These are phyloP conservation scores for Phytophthora pinifolia DNA, from an alignment of 352 stramenopile genomes.

Conservation along the genomic window DNA sequence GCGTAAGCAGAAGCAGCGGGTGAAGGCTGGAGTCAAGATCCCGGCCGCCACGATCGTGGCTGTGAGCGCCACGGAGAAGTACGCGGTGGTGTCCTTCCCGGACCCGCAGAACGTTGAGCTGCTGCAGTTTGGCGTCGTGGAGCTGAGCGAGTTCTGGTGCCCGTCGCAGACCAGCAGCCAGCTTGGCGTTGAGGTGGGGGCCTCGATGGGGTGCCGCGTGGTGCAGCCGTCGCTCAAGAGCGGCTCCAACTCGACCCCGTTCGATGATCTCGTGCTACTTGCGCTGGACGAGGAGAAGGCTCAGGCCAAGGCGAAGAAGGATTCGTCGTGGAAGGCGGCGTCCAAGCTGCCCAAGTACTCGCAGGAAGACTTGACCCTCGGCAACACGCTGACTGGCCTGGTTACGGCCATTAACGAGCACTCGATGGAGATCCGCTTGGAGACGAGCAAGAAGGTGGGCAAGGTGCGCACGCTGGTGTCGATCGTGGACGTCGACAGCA, in stretches of 20 bases:
- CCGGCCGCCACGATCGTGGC: slow-evolving; percentile 47
- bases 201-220: slow-evolving; percentile 42
- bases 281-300: slow-evolving; percentile 54
- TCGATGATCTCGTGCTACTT: slow-evolving; percentile 72
- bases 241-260: slow-evolving; percentile 59
- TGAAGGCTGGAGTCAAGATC: slow-evolving; percentile 48
- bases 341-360: slow-evolving; percentile 76
- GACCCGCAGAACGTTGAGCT: slow-evolving; percentile 38
- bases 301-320: slow-evolving; percentile 38
- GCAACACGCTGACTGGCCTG: slow-evolving; percentile 66
- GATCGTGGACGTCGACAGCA: slow-evolving; percentile 80
- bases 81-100: slow-evolving; percentile 66
- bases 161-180: slow-evolving; percentile 55
- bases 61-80: slow-evolving; percentile 53
- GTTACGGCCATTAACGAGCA: slow-evolving; percentile 80
- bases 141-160: slow-evolving; percentile 78
- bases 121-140: slow-evolving; percentile 57
- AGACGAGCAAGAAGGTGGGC: slow-evolving; percentile 67
- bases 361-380: slow-evolving; percentile 55
- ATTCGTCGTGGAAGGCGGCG: slow-evolving; percentile 28
- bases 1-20: slow-evolving; percentile 68
- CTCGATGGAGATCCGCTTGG: slow-evolving; percentile 83
- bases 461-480: slow-evolving; percentile 80
- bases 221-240: slow-evolving; percentile 42
- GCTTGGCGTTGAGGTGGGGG: slow-evolving; percentile 59